phyloP scores from a whole-genome alignment of 2,329 filamentous ascomycete genomes.

The Sclerotinia borealis region DNA sequence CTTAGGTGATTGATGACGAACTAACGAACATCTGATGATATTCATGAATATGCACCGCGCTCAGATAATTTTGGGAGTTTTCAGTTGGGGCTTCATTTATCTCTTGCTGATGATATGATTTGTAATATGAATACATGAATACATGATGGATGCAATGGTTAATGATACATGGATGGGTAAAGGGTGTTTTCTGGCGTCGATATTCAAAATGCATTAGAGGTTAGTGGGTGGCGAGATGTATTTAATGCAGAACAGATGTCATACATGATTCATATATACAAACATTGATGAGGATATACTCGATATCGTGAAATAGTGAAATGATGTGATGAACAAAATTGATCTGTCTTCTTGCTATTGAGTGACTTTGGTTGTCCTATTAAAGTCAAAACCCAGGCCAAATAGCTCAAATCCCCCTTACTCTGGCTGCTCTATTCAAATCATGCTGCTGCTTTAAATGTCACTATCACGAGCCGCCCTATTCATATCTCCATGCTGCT shows the following conservation, averaged over 20 bases:
- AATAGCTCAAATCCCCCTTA: too few relatives aligned
- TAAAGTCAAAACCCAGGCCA: too few relatives aligned
- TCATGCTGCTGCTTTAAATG: neutral
- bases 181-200: neutral
- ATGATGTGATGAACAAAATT: neutral
- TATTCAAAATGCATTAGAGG: neutral
- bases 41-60: neutral
- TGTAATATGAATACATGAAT: neutral
- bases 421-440: neutral
- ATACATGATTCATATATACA: neutral
- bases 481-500: too few relatives aligned
- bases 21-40: neutral
- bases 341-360: too few relatives aligned
- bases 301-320: neutral
- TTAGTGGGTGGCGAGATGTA: neutral
- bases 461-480: too few relatives aligned
- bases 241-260: neutral
- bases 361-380: too few relatives aligned
- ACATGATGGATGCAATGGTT: neutral
- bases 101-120: neutral
- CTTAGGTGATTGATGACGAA: slow-evolving; percentile 10
- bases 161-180: neutral
- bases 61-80: neutral
- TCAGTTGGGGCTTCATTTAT: neutral
- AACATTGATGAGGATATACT: neutral